A percentile compares a stretch with the other conserved stretches of the same genome.
These are phyloP conservation scores for Collariella sp. DNA, from an alignment of 495 filamentous ascomycete species.

Conservation along the genomic window DNA sequence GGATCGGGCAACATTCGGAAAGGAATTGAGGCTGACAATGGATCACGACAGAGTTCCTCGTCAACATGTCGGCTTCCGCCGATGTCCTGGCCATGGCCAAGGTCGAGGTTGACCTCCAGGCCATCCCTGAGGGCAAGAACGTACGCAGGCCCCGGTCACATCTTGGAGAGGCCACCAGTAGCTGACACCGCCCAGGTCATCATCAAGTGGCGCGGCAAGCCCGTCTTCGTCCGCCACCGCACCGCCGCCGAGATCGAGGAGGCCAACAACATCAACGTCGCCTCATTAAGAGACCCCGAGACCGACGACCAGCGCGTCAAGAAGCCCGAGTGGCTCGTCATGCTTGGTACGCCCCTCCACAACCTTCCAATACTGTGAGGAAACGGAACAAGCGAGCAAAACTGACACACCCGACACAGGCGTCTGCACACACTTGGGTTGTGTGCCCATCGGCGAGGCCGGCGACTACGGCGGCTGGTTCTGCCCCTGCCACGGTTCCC, in stretches of 20 bases:
- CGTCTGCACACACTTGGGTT: conserved; percentile 98
- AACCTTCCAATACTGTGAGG: neutral
- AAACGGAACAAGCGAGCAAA: neutral
- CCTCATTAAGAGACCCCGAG: conserved; percentile 81
- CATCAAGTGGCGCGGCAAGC: conserved; percentile 99
- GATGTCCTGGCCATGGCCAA: conserved; percentile 99
- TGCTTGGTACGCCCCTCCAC: conserved; percentile 67
- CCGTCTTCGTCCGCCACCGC: conserved; percentile 99
- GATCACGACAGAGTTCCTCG: conserved; percentile 72
- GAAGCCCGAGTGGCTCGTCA: conserved; percentile 98
- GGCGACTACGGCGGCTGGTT: conserved; percentile 99
- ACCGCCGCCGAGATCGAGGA: conserved; percentile 79
- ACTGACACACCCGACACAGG: conserved; percentile 40
- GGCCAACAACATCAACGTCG: conserved; percentile 68
- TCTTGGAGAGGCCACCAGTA: neutral
- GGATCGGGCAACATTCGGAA: neutral
- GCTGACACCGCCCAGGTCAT: conserved; percentile 60
- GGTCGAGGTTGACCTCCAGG: conserved; percentile 87
- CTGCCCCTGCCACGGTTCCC: conserved; percentile 99
- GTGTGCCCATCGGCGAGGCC: conserved; percentile 97
- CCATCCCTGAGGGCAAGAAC: conserved; percentile 99
- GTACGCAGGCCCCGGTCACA: conserved; percentile 43
- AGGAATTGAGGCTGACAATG: conserved; percentile 9
- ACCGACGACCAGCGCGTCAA: conserved; percentile 85
- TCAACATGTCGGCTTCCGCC: conserved; percentile 99